These are phyloP conservation scores for Kodamaea suecica DNA, from an alignment of 1,139 yeast species.

Conservation along the genomic window DNA sequence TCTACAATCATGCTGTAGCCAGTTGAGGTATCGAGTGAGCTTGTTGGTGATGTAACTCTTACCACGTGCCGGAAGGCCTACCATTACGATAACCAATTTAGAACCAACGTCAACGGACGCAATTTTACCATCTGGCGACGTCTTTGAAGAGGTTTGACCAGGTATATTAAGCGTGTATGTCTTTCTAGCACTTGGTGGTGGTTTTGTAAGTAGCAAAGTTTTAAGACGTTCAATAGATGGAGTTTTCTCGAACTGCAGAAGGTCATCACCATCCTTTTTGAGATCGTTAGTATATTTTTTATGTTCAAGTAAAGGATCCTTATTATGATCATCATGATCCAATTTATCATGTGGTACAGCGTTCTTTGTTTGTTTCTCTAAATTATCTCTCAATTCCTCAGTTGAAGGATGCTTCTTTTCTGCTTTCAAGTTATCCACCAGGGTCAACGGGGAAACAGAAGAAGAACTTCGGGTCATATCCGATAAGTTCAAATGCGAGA, in stretches of 20 bases:
- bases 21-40: constrained; percentile 79
- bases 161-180: constrained; percentile 90
- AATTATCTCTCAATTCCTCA: background rate
- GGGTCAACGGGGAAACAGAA: constrained; percentile 6
- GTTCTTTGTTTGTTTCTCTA: too few species aligned
- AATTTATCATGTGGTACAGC: too few species aligned
- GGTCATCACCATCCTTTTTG: background rate
- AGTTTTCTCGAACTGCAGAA: constrained; percentile 28
- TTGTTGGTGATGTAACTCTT: constrained; percentile 91
- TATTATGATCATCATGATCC: too few species aligned
- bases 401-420: background rate
- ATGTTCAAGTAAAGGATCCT: too few species aligned
- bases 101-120: constrained; percentile 73
- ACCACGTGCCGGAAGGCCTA: constrained; percentile 91
- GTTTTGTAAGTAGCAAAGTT: constrained; percentile 35
- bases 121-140: constrained; percentile 79
- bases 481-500: constrained; percentile 41
- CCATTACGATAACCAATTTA: constrained; percentile 89
- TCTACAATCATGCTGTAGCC: constrained; percentile 87
- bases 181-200: constrained; percentile 40
- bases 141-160: constrained; percentile 81
- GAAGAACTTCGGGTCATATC: constrained; percentile 21
- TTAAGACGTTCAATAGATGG: constrained; percentile 44
- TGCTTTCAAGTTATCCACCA: constrained; percentile 7
- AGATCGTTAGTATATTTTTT: too few species aligned